Conservation (phyloP, 441 rosid species). For the Gossypium schwendimanii region DNA sequence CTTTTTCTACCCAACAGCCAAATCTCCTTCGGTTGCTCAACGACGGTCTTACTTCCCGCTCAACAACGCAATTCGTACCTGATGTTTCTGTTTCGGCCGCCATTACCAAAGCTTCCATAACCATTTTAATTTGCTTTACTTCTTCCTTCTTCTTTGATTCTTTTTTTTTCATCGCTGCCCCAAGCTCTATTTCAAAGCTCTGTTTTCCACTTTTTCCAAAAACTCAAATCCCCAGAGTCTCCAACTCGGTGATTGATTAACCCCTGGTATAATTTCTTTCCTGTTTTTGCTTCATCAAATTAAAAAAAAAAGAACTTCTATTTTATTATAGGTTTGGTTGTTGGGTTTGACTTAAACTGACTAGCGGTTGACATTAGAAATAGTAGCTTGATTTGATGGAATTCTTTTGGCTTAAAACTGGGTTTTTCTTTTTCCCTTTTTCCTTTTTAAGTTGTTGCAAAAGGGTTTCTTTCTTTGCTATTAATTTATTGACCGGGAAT, state of each 20-base stretch:
- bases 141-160: background rate
- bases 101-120: background rate
- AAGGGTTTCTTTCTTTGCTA: background rate
- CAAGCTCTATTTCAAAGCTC: background rate
- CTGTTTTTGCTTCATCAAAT: background rate
- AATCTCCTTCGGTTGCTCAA: background rate
- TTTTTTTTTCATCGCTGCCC: background rate
- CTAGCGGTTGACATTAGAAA: background rate
- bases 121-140: background rate
- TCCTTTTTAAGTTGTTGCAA: background rate
- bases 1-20: background rate
- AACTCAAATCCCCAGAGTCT: background rate
- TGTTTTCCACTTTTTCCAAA: background rate
- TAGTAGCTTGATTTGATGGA: constrained; percentile 5
- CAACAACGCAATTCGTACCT: background rate
- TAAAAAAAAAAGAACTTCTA: background rate
- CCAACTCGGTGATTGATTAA: background rate
- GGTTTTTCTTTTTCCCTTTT: background rate
- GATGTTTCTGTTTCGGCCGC: background rate
- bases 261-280: background rate
- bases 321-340: background rate
- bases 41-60: constrained; percentile 1
- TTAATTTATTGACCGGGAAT: background rate
- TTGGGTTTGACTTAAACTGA: background rate
- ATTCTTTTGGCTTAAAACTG: background rate